phyloP scores from a whole-genome alignment of 108 stramenopile genomes.

The Cyclotella cryptica region DNA sequence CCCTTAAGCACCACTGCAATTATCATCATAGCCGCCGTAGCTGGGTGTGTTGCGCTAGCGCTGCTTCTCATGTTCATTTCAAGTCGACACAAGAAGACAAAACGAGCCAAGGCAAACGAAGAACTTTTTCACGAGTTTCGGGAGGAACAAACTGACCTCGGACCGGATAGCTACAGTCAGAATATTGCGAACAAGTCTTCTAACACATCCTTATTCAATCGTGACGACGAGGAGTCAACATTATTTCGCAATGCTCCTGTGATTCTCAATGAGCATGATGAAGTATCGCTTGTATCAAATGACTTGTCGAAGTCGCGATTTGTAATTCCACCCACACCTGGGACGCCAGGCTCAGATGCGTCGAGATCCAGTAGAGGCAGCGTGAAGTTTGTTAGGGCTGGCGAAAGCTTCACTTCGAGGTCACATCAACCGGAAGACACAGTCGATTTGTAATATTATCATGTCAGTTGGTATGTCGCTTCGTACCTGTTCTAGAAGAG shows the following conservation, averaged over 20 bases:
- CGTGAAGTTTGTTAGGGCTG: conserved; percentile 35
- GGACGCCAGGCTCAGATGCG: conserved; percentile 11
- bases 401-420: conserved; percentile 27
- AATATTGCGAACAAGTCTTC: background rate
- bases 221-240: background rate
- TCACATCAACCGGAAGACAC: conserved; percentile 40
- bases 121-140: conserved; percentile 36
- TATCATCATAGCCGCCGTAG: conserved; percentile 8
- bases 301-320: conserved; percentile 11
- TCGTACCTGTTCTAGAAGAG: too few species aligned
- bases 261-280: conserved; percentile 41
- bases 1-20: conserved; percentile 10
- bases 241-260: background rate
- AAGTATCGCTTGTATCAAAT: conserved; percentile 32
- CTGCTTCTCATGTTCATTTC: conserved; percentile 1
- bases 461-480: too few species aligned
- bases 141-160: conserved; percentile 19
- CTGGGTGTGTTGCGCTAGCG: conserved; percentile 3
- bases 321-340: background rate
- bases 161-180: background rate
- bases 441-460: conserved; percentile 27
- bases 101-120: background rate
- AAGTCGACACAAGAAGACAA: conserved; percentile 10
- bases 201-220: background rate
- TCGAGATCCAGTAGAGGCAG: conserved; percentile 6